Evolutionary conservation across 2,329 filamentous ascomycete genomes (phyloP), one percentile per base, ranked within the genome.

Genomic region (Hortaea werneckii): DNA sequence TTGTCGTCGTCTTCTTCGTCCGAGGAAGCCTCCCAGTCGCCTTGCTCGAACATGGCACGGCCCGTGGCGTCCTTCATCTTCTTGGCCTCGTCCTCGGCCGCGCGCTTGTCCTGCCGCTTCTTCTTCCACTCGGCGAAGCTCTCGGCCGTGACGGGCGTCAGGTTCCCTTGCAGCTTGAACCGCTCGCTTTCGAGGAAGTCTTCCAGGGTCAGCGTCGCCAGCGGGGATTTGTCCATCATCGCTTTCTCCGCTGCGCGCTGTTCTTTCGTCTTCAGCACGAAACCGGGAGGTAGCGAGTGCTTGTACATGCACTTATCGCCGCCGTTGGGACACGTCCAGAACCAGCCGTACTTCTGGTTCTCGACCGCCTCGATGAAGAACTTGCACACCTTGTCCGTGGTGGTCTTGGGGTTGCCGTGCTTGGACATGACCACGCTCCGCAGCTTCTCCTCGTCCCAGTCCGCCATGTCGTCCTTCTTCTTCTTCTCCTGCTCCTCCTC

Each of bases 351-450:
- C 69, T 96, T 98, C 60, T 88, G 86, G 63, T 98, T 92, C 70
- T 98, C 92, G 52, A 98, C 92, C 27, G 92, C 92, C 56, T 89
- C 83, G 64, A 96, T 92, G 66, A 98, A 98, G 74, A 73, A 95
- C 70, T 96, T 98, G 86, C 92, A 98, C 55, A 98, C 92, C 71
- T 96, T 98, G 65, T 98, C 92, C 40, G 92, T 98, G 4, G 85
- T 86, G 20, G 89, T 95, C 65, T 83, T 82, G 50, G 94, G 92
- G 68, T 98, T 98, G 43, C 92, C 92, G 68, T 98, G 94, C 73
- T 98, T 98, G 60, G 85, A 94, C 64, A 94, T 58, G 26, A 98
- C 87, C 32, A 98, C 92, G 46, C 83, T 83, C 58, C 85, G 79
- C 59, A 98, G 71, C 70, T 96, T 95, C 65, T 94, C 90, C 66